phyloP scores from a whole-genome alignment of 2,329 filamentous ascomycete species.

The Aaosphaeria arxii region DNA sequence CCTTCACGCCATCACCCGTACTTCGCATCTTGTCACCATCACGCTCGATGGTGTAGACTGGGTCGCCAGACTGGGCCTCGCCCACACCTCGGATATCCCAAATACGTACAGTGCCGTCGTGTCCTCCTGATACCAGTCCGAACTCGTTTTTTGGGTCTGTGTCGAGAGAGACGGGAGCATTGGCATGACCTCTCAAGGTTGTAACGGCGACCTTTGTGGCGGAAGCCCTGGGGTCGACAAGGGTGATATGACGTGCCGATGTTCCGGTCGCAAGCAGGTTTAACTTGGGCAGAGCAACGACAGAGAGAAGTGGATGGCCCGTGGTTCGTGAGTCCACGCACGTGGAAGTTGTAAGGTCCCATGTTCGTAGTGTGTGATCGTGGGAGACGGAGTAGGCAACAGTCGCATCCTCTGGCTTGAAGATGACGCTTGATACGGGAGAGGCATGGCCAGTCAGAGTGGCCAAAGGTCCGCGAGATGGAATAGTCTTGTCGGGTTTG shows the following conservation, averaged over 20 bases:
- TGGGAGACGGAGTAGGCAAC: conserved; percentile 89
- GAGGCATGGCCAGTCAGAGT: conserved; percentile 70
- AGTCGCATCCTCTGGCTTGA: conserved; percentile 80
- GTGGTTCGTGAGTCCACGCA: conserved; percentile 82
- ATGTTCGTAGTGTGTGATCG: conserved; percentile 87
- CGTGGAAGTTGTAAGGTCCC: conserved; percentile 79
- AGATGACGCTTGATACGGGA: conserved; percentile 75
- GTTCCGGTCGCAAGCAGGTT: conserved; percentile 71
- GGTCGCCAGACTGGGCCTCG: conserved; percentile 60
- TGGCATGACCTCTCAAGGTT: conserved; percentile 87
- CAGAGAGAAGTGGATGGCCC: conserved; percentile 76
- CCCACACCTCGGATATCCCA: conserved; percentile 81
- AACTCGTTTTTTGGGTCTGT: conserved; percentile 67
- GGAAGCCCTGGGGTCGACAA: conserved; percentile 85
- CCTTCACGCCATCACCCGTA: conserved; percentile 81
- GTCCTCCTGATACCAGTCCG: conserved; percentile 82
- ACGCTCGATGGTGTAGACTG: conserved; percentile 72
- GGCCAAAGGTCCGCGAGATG: conserved; percentile 75
- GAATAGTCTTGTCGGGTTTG: conserved; percentile 57
- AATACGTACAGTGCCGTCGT: conserved; percentile 88
- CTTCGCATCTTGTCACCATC: conserved; percentile 60
- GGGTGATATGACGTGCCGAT: conserved; percentile 79
- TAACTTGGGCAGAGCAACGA: conserved; percentile 68
- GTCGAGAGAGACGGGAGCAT: conserved; percentile 62
- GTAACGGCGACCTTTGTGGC: conserved; percentile 76